phyloP scores from a whole-genome alignment of 2,329 filamentous ascomycete species.

The Sarocladium kiliense region DNA sequence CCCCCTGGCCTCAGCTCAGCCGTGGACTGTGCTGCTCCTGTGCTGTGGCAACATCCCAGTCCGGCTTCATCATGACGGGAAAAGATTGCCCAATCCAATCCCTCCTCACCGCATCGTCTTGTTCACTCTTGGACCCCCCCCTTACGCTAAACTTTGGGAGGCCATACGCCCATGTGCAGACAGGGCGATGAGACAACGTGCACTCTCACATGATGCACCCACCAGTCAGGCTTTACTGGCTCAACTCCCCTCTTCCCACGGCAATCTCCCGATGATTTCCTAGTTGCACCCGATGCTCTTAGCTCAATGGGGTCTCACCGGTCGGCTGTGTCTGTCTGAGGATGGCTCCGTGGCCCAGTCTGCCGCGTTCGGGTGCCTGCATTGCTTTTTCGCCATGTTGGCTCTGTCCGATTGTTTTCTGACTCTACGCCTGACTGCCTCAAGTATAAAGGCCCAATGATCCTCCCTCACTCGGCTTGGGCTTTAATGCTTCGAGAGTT shows the following conservation, averaged over 20 bases:
- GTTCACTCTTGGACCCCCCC: background rate
- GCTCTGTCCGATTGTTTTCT: slow-evolving; percentile 1
- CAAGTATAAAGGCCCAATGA: slow-evolving; percentile 6
- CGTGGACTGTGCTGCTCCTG: background rate
- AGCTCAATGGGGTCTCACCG: background rate
- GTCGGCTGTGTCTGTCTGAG: background rate
- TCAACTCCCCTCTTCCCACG: background rate
- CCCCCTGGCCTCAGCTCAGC: slow-evolving; percentile 6
- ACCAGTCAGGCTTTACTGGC: background rate
- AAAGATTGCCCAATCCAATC: background rate
- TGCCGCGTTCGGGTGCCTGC: background rate
- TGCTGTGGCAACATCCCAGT: background rate
- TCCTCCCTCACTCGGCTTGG: background rate
- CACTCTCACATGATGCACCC: slow-evolving; percentile 4
- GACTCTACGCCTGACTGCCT: background rate
- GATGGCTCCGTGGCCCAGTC: background rate
- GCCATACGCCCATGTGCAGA: background rate
- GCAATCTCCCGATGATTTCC: background rate
- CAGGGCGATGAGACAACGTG: background rate
- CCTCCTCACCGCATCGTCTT: background rate
- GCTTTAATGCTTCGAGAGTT: background rate
- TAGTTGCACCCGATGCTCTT: background rate
- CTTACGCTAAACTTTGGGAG: background rate
- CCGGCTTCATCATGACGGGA: background rate
- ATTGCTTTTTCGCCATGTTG: slow-evolving; percentile 7